Percentiles rank a stretch among this genome's conserved stretches.
Conservation (phyloP, 108 stramenopile species). For the Cyclotella choctawhatcheeana region DNA sequence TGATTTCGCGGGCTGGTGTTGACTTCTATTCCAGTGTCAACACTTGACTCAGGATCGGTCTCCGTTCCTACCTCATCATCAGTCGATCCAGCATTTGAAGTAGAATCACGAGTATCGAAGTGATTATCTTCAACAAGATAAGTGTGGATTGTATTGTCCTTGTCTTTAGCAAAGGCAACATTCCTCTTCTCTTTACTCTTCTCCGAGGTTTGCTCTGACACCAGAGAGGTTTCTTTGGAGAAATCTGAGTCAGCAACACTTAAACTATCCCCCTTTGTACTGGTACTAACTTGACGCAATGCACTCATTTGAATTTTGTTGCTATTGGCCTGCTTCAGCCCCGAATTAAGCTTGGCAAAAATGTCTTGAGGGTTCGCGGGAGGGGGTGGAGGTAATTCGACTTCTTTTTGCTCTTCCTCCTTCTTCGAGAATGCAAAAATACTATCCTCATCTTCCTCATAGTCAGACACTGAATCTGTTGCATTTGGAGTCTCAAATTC, state of each 20-base stretch:
- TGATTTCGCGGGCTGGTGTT: background rate
- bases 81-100: background rate
- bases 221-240: background rate
- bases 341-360: slow-evolving; percentile 37
- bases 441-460: slow-evolving; percentile 33
- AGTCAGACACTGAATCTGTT: slow-evolving; percentile 5
- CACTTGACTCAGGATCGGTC: too few species aligned
- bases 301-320: slow-evolving; percentile 34
- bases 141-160: slow-evolving; percentile 42
- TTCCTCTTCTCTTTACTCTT: slow-evolving; percentile 6
- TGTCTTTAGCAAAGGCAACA: slow-evolving; percentile 34
- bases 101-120: background rate
- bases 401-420: background rate
- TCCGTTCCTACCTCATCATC: background rate
- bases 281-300: too few species aligned
- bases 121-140: slow-evolving; percentile 15
- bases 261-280: slow-evolving; percentile 10
- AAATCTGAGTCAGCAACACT: slow-evolving; percentile 1
- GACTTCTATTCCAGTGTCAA: background rate
- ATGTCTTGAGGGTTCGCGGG: slow-evolving; percentile 31
- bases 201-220: background rate
- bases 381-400: background rate
- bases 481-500: background rate
- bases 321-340: slow-evolving; percentile 37
- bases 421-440: slow-evolving; percentile 28